Base-by-base conservation (phyloP, 352 stramenopile species). In the Phytophthora kernoviae region DNA sequence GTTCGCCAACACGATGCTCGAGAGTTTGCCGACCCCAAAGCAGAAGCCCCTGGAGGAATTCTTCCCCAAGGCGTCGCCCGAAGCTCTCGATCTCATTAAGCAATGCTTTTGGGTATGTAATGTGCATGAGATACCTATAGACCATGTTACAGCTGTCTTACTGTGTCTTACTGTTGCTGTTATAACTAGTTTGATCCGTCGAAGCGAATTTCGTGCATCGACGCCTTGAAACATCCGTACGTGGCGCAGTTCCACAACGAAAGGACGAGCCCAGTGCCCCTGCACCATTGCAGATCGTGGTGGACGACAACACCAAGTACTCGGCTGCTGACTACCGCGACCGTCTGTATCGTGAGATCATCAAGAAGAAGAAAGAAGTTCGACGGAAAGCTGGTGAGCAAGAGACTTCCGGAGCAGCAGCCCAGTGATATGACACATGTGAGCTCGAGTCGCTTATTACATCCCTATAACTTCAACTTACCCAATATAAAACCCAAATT, bases 261-360 rank as follows among this genome's bases (percentile, higher is more conserved):
- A 96, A 98, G 65, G 87, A 98, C 51, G 96, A 99, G 55, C 81
- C 87, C 20, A 80, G 73, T 40, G 85, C 85, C 1, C 77, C 81
- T 0, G 85, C 62, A 17, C 75, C 79, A 37, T 69, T 87, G 41
- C 79, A 92, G 58, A 97, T 98, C 54, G 81, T 95, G 17, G 84
- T 98, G 40, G 88, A 98, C 62, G 94, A 98, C 79, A 98, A 98
- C 68, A 97, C 91, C 57, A 98, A 98, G 73, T 94, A 97, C 59
- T 96, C 88, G 26, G 92, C 91, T 8, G 87, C 87, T 12, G 91
- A 98, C 76, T 98, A 98, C 66, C 81, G 94, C 21, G 90, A 98
- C 45, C 84, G 88, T 9, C 75, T 98, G 22, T 98, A 98, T 63
- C 78, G 77, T 22, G 89, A 98, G 58, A 98, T 98, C 68, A 96